Base-by-base conservation (phyloP, 2,329 filamentous ascomycete species). In the Aspergillus versicolor region DNA sequence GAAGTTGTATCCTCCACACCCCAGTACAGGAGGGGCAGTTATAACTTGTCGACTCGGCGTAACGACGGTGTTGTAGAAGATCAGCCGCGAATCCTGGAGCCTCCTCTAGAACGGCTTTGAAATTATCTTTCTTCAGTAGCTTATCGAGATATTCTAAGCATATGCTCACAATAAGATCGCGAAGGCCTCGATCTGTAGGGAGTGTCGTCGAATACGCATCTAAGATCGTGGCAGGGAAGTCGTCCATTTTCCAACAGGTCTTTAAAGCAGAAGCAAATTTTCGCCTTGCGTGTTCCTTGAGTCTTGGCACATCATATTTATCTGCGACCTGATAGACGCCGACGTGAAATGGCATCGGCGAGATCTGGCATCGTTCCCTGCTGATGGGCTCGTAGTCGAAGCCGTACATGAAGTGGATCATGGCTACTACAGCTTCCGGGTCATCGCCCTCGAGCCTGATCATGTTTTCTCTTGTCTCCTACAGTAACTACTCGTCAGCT, bases 401-500 rank as follows among this genome's bases (percentile, higher is more conserved):
- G 37, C 60, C 60, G 42, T 69, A 70, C 63, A 68, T 65, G 34
- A 63, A 68, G 30, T 58, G 52, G 24, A 70, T 48, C 65, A 66
- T 68, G 52, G 63, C 66, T 56, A 64, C 52, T 17, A 68, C 55
- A 7, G 61, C 60, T 7, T 22, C 24, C 22, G 62, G 61, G 11
- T 65, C 59, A 37, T 67, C 62, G 15, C 64, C 61, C 32, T 59
- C 45, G 27, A 67, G 58, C n/a, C 22, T 24, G 30, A 56, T 50
- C 3, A 38, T 6, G 19, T 37, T 38, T 17, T 53, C 50, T 21
- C 24, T 21, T 34, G 34, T 12, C 8, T 52, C 49, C 49, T 52
- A 30, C 3, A 34, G 11, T 13, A 41, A 11, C 9, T 27, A n/a
- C 24, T 15, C n/a, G 11, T 52, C 11, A 52, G 40, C 22, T 21